A percentile compares a stretch with the other conserved stretches of the same genome.
phyloP scores from a whole-genome alignment of 2,329 filamentous ascomycete genomes.

The Pezicula neosporulosa region DNA sequence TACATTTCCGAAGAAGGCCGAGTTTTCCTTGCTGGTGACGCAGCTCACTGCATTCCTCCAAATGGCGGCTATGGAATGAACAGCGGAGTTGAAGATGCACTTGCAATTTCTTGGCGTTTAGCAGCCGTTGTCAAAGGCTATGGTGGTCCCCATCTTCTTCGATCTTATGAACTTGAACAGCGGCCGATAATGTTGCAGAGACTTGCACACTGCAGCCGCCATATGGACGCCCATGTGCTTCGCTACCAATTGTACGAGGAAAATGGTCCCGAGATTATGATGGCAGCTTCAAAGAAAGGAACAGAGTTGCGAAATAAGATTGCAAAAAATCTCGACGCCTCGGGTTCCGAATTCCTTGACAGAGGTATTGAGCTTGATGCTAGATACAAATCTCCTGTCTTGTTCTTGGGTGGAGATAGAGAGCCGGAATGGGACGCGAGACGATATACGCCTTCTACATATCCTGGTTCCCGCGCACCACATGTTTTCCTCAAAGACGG shows the following conservation, averaged over 20 bases:
- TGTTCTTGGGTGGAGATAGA: neutral
- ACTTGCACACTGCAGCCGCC: constrained; percentile 18
- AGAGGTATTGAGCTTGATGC: constrained; percentile 4
- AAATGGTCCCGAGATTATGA: neutral
- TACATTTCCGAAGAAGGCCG: constrained; percentile 15
- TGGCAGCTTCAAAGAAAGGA: neutral
- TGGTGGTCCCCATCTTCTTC: constrained; percentile 13
- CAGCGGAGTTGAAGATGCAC: constrained; percentile 27
- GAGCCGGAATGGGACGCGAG: neutral
- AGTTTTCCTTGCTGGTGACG: constrained; percentile 28
- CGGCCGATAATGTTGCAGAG: constrained; percentile 20
- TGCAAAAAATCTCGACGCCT: neutral
- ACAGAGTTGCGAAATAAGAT: neutral
- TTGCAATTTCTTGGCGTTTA: constrained; percentile 29
- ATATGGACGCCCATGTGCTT: neutral
- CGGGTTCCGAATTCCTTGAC: neutral
- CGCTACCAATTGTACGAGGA: neutral
- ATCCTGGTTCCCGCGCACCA: constrained; percentile 7
- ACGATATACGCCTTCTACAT: constrained; percentile 3
- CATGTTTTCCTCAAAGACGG: constrained; percentile 10
- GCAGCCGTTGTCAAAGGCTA: constrained; percentile 20
- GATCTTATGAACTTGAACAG: constrained; percentile 24
- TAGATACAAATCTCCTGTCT: constrained; percentile 1
- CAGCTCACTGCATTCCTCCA: constrained; percentile 29
- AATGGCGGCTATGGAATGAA: constrained; percentile 32